phyloP scores from a whole-genome alignment of 805 yeast species.

The Cyberlindnera meyerae region DNA sequence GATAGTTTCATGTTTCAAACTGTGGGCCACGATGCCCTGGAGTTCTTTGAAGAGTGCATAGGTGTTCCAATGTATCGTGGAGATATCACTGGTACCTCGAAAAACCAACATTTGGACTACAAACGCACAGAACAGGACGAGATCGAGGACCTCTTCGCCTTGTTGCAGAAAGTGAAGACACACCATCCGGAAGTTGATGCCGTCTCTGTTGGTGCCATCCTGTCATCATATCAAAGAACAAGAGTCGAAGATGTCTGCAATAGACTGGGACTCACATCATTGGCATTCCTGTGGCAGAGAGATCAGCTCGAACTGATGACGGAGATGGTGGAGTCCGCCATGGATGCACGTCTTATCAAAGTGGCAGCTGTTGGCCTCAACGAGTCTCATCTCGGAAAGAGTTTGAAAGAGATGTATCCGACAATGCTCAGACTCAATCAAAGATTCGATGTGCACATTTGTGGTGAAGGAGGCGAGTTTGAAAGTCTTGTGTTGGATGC shows the following conservation, averaged over 20 bases:
- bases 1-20: slow-evolving; percentile 98
- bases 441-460: slow-evolving; percentile 79
- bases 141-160: slow-evolving; percentile 69
- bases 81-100: slow-evolving; percentile 56
- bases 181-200: slow-evolving; percentile 72
- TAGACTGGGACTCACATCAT: slow-evolving; percentile 59
- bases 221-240: slow-evolving; percentile 91
- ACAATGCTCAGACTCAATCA: slow-evolving; percentile 51
- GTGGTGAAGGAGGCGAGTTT: slow-evolving; percentile 99
- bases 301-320: slow-evolving; percentile 73
- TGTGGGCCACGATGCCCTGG: slow-evolving; percentile 82
- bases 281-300: slow-evolving; percentile 88
- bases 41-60: slow-evolving; percentile 59
- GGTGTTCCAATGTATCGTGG: slow-evolving; percentile 77
- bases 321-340: slow-evolving; percentile 63
- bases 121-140: slow-evolving; percentile 68
- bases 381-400: slow-evolving; percentile 60
- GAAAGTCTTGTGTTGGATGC: slow-evolving; percentile 91
- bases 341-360: slow-evolving; percentile 83
- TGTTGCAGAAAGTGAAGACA: slow-evolving; percentile 44
- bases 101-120: slow-evolving; percentile 67
- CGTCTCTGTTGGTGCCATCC: slow-evolving; percentile 93
- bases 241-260: slow-evolving; percentile 89
- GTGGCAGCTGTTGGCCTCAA: slow-evolving; percentile 90
- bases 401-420: slow-evolving; percentile 58